These are phyloP conservation scores for Peterozyma toletana DNA, from an alignment of 805 yeast species.

Conservation along the genomic window DNA sequence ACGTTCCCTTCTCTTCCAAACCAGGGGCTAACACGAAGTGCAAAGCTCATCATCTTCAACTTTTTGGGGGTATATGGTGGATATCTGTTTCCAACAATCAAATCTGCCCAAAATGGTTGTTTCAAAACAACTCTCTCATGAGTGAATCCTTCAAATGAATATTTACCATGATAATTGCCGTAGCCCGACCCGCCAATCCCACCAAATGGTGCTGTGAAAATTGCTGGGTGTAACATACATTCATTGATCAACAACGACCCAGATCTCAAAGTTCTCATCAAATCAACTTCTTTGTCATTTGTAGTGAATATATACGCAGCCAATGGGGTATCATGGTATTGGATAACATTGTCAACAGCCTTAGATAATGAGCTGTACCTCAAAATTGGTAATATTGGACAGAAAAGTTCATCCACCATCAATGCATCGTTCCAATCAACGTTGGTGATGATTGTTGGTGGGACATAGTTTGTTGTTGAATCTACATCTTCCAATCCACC, in stretches of 20 bases:
- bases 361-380: slow-evolving; percentile 37
- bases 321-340: slow-evolving; percentile 66
- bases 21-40: slow-evolving; percentile 23
- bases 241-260: slow-evolving; percentile 74
- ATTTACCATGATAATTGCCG: slow-evolving; percentile 76
- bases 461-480: slow-evolving; percentile 37
- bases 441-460: slow-evolving; percentile 68
- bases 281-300: slow-evolving; percentile 36
- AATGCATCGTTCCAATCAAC: slow-evolving; percentile 60
- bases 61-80: slow-evolving; percentile 43
- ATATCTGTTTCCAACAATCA: slow-evolving; percentile 50
- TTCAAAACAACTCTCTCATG: slow-evolving; percentile 64
- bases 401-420: slow-evolving; percentile 77
- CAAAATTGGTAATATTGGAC: slow-evolving; percentile 77
- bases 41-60: slow-evolving; percentile 14
- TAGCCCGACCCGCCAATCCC: slow-evolving; percentile 83
- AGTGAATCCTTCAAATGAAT: slow-evolving; percentile 65
- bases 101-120: slow-evolving; percentile 62
- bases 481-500: slow-evolving; percentile 35
- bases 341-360: slow-evolving; percentile 35
- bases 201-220: slow-evolving; percentile 75
- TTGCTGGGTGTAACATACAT: slow-evolving; percentile 61
- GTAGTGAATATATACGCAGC: slow-evolving; percentile 67
- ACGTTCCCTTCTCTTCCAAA: slow-evolving; percentile 30
- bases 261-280: slow-evolving; percentile 48